Evolutionary conservation across 345 rosid species (phyloP), one percentile per base, ranked within the genome.

Genomic region (Eucalyptus fibrosa): DNA sequence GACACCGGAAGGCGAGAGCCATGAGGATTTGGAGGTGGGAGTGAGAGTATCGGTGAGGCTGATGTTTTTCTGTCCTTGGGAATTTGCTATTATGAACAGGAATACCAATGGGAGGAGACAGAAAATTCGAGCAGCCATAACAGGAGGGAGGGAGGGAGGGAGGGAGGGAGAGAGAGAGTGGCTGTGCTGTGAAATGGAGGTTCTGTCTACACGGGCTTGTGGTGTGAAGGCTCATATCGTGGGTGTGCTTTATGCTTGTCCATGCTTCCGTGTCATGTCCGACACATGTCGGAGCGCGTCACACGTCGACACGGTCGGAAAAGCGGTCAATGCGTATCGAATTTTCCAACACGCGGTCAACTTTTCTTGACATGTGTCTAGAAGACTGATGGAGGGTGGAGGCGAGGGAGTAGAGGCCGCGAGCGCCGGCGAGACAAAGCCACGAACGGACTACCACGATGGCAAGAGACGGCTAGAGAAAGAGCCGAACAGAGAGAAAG

Each of bases 1-100:
- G 34, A 69, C 42, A 17, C 90, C 87, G 9, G 92, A 91, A 42
- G 89, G 87, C 6, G 92, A 92, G 37, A 24, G 21, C 93, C 93
- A 92, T 26, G 91, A 86, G 59, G 45, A 26, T 6, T 62, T 62
- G 69, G 49, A 9, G 62, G 18, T 40, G 59, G 92, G 91, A 14
- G 86, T 50, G 9, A 90, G 89, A 19, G 87, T 24, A 37, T 87
- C 82, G 19, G 49, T 26, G 10, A 28, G n/a, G 18, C 45, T 17
- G 80, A 87, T 87, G 7, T 19, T 18, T 5, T 19, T 30, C 69
- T 62, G 32, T 86, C 26, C 59, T 2, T 28, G 69, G 69, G 34
- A 62, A 30, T 8, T 13, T 62, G 32, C 5, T 62, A 7, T 13
- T 7, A 4, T 13, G 34, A 62, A 62, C 1, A 62, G 5, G 69